A percentile compares a stretch with the other conserved stretches of the same genome.
Evolutionary conservation across 2,329 filamentous ascomycete genomes (phyloP).

Genomic region (Colletotrichum somersetense): DNA sequence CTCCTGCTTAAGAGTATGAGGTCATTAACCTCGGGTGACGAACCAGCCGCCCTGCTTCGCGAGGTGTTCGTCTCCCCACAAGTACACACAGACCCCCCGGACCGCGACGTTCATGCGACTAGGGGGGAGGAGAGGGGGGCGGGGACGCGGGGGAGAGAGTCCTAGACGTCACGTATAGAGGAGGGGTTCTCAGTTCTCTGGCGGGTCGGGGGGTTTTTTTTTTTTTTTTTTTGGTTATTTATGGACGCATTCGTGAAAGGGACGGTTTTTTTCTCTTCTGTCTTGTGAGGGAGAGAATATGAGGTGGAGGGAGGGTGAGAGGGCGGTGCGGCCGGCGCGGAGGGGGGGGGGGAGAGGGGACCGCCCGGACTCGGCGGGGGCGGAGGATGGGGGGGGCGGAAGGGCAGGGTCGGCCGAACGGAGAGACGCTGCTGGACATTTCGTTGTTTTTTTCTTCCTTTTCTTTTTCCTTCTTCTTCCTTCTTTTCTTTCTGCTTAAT

Average conservation of each 20-base stretch:
- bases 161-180: not conserved
- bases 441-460: not conserved
- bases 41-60: not conserved
- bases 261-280: no score
- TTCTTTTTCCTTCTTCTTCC: not conserved
- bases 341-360: no score
- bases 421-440: no score
- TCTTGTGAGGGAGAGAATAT: no score
- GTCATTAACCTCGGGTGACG: not conserved
- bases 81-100: not conserved
- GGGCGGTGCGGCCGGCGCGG: no score
- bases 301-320: no score
- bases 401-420: no score
- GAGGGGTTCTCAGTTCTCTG: no score
- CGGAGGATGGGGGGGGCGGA: no score
- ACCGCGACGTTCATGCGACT: slow-evolving; percentile 8
- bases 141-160: not conserved
- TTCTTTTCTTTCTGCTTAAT: no score
- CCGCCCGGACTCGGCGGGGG: no score
- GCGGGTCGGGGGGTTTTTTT: not conserved
- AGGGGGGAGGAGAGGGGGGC: not conserved
- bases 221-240: not conserved
- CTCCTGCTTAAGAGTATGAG: not conserved
- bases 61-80: not conserved
- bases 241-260: no score